Evolutionary conservation across 441 rosid genomes (phyloP).

Genomic region (Erodium texanum): DNA sequence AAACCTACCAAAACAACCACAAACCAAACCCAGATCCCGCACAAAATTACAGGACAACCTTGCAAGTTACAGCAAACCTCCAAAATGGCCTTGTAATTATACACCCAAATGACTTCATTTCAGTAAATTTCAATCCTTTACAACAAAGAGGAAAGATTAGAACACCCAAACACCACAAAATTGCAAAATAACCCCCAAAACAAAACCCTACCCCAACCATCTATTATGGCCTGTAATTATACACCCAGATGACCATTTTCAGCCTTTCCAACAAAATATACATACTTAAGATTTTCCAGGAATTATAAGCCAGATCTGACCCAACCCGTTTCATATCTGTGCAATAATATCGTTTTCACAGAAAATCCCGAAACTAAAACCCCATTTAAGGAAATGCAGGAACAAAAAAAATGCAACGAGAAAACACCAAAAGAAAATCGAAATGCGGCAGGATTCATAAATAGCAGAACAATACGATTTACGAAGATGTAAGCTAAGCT

Average conservation of each 20-base stretch:
- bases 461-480: neutral
- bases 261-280: neutral
- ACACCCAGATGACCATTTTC: neutral
- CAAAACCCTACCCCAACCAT: neutral
- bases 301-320: neutral
- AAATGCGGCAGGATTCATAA: neutral
- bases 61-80: neutral
- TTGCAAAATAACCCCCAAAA: neutral
- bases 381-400: neutral
- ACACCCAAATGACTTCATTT: neutral
- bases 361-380: neutral
- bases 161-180: neutral
- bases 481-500: neutral
- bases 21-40: neutral
- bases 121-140: neutral
- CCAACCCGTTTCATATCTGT: neutral
- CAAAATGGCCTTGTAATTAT: neutral
- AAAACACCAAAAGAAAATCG: neutral
- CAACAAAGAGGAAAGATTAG: neutral
- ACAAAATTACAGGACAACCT: neutral
- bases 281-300: neutral
- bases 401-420: neutral
- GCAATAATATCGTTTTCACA: neutral
- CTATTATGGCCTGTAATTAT: neutral
- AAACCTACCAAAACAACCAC: neutral